Evolutionary conservation across 805 yeast genomes (phyloP), one percentile per base, ranked within the genome.

Genomic region (Candida caryicola): DNA sequence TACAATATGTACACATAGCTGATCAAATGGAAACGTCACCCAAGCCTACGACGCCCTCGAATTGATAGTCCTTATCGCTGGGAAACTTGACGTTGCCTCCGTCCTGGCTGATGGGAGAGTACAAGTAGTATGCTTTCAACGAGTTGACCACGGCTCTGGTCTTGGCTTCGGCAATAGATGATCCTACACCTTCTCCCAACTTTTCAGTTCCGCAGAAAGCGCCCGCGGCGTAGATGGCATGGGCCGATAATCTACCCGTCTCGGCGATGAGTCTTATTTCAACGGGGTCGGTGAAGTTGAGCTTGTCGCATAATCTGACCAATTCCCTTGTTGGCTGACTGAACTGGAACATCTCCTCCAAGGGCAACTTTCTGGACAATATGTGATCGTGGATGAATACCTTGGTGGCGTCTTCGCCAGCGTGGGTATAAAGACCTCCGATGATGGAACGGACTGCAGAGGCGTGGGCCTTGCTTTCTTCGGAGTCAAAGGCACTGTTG

Each of bases 121-220:
- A 93, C 55, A 95, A 75, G 67, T 93, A 93, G 82, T 93, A 93
- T 43, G 86, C 79, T 73, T 88, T 82, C 59, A 93, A 77, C 23
- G 97, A 90, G 60, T 85, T 84, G 23, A 89, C 95, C 37, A 89
- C 86, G 25, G 96, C 93, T 62, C 96, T 79, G 29, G 88, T 84
- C 64, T 89, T 86, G 25, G 97, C 96, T 65, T 93, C 98, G 47
- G 76, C 78, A 52, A 93, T 69, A 19, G 95, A 85, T 5, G 95
- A 72, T 26, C 98, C 99, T 56, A 85, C 88, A 29, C 96, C 96
- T 63, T 93, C 97, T 36, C 97, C 96, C 39, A 93, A 71, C 62
- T 87, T 81, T 46, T 79, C 79, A 10, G 73, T 71, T 25, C 96
- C 98, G 41, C 85, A 73, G 61, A 89, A 93, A 1, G 87, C 93